Evolutionary conservation across 768 basidiomycete species (phyloP).

Genomic region (Sarcodon sp.): DNA sequence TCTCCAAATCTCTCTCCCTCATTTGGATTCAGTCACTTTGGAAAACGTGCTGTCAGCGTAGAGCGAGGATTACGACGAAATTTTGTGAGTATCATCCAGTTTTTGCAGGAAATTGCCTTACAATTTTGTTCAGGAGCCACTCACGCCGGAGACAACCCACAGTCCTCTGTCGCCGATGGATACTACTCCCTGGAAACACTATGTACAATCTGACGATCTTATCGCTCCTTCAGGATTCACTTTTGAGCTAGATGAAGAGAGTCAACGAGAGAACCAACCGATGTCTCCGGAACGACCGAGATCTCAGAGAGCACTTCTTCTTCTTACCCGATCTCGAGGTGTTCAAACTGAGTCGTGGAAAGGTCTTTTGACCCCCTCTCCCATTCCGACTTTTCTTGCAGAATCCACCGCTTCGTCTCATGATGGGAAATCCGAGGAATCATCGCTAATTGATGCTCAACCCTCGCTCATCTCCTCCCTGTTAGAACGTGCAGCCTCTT

Average conservation of each 20-base stretch:
- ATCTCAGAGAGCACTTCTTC: conserved; percentile 30
- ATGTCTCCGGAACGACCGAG: conserved; percentile 21
- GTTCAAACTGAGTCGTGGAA: conserved; percentile 13
- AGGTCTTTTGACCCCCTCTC: conserved; percentile 10
- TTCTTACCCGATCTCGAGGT: conserved; percentile 38
- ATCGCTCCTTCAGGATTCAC: conserved; percentile 8
- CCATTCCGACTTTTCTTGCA: conserved; percentile 16
- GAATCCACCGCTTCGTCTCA: conserved; percentile 32
- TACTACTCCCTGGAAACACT: conserved; percentile 12
- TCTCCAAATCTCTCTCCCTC: not conserved
- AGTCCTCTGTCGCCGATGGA: conserved; percentile 30
- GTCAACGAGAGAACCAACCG: conserved; percentile 16
- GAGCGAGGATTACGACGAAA: conserved; percentile 18
- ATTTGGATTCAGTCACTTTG: not conserved
- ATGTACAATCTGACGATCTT: conserved; percentile 12
- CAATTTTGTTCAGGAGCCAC: conserved; percentile 21
- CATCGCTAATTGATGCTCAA: conserved; percentile 49
- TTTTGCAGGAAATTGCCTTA: conserved; percentile 1
- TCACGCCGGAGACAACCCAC: conserved; percentile 30
- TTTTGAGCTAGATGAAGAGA: conserved; percentile 35
- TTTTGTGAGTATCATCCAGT: conserved; percentile 19
- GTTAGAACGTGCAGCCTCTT: conserved; percentile 46
- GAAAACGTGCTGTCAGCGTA: conserved; percentile 20
- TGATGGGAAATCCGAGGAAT: conserved; percentile 64
- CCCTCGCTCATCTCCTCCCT: conserved; percentile 35